Evolutionary conservation across 495 filamentous ascomycete species (phyloP), one percentile per base, ranked within the genome.

Genomic region (Cryomyces antarcticus): DNA sequence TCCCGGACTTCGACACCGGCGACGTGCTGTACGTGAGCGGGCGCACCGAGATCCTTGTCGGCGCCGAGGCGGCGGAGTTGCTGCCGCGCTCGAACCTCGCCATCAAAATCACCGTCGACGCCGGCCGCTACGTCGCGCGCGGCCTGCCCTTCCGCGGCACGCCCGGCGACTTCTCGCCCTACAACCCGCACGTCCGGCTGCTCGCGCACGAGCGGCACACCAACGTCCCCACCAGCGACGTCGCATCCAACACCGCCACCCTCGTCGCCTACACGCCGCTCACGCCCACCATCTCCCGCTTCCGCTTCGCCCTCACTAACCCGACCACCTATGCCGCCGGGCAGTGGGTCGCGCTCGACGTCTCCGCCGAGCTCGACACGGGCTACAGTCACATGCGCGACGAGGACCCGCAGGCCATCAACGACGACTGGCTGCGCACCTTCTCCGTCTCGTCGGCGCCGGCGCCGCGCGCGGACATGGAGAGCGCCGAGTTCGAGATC

Each of bases 371-470:
- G 48, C 59, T 88, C 4, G 69, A 79, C 45, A 55, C 65, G 38
- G 83, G 82, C 4, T 93, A 80, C 54, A 71, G 63, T 40, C 84
- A 89, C 53, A 89, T 89, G 83, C 63, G 74, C 1, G 77, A 88
- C 43, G 71, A 75, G 34, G 82, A 88, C 45, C 82, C 82, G 10
- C 63, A 64, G 48, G 79, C 72, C 49, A 53, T 89, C 37, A 93
- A 89, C 48, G 82, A 89, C 48, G 81, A 93, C 52, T 87, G 74
- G 49, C 61, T 86, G 13, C 65, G 83, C 31, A 88, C 82, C 0
- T 89, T 89, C 52, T 89, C 81, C 4, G 65, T 87, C 5, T 78
- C 75, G 0, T 80, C 69, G 2, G 54, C 62, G 27, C 71, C 74
- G 4, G 58, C 48, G 5, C 31, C 31, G 7, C 35, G 42, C 31